phyloP scores from a whole-genome alignment of 2,329 filamentous ascomycete genomes.

The Fusarium neocosmosporiellum region DNA sequence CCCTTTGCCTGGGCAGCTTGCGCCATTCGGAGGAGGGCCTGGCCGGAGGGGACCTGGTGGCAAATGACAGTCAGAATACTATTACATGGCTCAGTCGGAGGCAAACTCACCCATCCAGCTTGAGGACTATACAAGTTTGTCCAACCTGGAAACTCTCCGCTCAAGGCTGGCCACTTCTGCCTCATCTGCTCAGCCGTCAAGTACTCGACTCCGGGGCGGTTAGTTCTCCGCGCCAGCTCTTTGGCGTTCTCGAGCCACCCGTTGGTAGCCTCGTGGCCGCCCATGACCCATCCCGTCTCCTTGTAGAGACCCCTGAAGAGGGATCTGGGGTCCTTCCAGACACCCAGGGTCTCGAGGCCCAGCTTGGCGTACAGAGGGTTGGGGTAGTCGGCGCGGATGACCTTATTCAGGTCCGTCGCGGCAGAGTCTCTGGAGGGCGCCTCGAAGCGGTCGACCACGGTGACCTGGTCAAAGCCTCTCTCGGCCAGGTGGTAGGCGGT shows the following conservation, averaged over 20 bases:
- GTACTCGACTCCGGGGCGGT: slow-evolving; percentile 40
- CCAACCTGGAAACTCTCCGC: slow-evolving; percentile 42
- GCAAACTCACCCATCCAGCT: slow-evolving; percentile 45
- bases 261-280: slow-evolving; percentile 41
- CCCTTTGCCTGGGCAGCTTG: slow-evolving; percentile 41
- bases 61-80: not conserved
- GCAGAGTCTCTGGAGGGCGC: slow-evolving; percentile 62
- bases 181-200: slow-evolving; percentile 41
- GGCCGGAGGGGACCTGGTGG: slow-evolving; percentile 34
- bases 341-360: slow-evolving; percentile 44
- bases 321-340: slow-evolving; percentile 44
- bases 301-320: slow-evolving; percentile 46
- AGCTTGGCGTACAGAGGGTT: slow-evolving; percentile 67
- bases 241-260: slow-evolving; percentile 45
- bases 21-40: slow-evolving; percentile 48
- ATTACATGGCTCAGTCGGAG: not conserved
- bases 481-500: slow-evolving; percentile 58
- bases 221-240: slow-evolving; percentile 37
- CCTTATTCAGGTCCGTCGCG: slow-evolving; percentile 71
- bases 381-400: slow-evolving; percentile 69
- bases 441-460: slow-evolving; percentile 57
- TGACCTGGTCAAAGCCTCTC: slow-evolving; percentile 58
- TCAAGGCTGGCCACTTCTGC: slow-evolving; percentile 44
- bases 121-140: slow-evolving; percentile 42
- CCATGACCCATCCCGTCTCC: slow-evolving; percentile 48